Evolutionary conservation across 495 filamentous ascomycete species (phyloP), one percentile per base, ranked within the genome.

Genomic region (Peziza echinospora): DNA sequence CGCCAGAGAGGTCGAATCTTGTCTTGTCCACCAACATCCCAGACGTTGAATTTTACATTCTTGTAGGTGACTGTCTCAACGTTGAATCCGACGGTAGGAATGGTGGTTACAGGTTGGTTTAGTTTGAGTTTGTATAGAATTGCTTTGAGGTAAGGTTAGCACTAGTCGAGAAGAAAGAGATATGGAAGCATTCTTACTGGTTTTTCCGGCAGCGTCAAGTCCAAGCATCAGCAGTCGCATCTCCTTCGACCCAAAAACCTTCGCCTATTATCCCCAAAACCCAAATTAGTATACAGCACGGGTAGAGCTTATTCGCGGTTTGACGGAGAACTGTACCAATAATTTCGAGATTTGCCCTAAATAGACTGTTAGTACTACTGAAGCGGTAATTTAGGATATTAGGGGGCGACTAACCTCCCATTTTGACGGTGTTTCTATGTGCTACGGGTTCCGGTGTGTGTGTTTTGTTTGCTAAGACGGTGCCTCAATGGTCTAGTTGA

Each of bases 121-220:
- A 96, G 76, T 72, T 96, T 96, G 61, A 97, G 74, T 71, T 93
- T 93, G 73, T 97, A 97, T n/a, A 97, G 78, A 60, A 97, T 97
- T 26, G 89, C 77, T 81, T 53, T 22, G 42, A n/a, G n/a, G 26
- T 22, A n/a, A 25, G 43, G 24, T 30, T 46, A 21, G 24, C 21
- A 46, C n/a, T 21, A 24, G 1, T 45, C 10, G 7, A 17, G 43
- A 17, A 34, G 26, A 41, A 43, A 42, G 41, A 26, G 44, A n/a
- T 47, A 22, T 46, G 43, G 21, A 30, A 41, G 42, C 26, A 26
- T 19, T 60, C 71, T 57, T 66, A 81, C 77, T 97, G 21, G 89
- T 97, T 72, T 97, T 97, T 65, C 89, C 89, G 46, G 89, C 89
- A 53, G 89, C 89, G 65, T 97, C 89, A 47, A 97, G 73, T 47